Evolutionary conservation across 1,284 basidiomycete genomes (phyloP).

Genomic region (Naganishia albida): DNA sequence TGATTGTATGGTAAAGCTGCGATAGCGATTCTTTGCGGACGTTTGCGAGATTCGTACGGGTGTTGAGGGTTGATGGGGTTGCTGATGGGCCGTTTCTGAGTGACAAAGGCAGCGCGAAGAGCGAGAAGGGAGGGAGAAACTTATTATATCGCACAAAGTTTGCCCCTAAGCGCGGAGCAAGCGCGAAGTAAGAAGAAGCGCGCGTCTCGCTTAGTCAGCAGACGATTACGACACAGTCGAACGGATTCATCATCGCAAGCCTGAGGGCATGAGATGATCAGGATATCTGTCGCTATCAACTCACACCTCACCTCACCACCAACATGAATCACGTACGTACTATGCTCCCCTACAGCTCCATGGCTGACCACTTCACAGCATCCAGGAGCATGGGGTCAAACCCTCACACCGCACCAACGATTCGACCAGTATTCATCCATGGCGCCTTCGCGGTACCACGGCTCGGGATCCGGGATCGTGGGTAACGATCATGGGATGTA

Average conservation of each 20-base stretch:
- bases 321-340: slow-evolving; percentile 40
- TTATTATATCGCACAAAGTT: slow-evolving; percentile 4
- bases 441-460: slow-evolving; percentile 14
- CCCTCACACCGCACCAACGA: slow-evolving; percentile 40
- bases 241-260: not conserved
- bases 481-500: slow-evolving; percentile 16
- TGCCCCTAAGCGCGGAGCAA: slow-evolving; percentile 1
- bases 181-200: not conserved
- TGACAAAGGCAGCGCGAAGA: not conserved
- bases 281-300: not conserved
- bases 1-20: slow-evolving; percentile 25
- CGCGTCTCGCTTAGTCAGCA: slow-evolving; percentile 18
- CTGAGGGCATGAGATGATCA: not conserved
- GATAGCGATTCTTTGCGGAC: slow-evolving; percentile 31
- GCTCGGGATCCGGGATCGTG: slow-evolving; percentile 2
- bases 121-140: not conserved
- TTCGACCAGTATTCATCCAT: slow-evolving; percentile 48
- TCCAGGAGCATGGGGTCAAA: slow-evolving; percentile 52
- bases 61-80: not conserved
- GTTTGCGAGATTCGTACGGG: slow-evolving; percentile 19
- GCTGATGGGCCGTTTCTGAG: slow-evolving; percentile 9
- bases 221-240: slow-evolving; percentile 25
- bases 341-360: not conserved
- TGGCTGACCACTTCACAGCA: slow-evolving; percentile 40
- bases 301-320: not conserved